phyloP scores from a whole-genome alignment of 805 yeast species.

The Deakozyma indianensis region DNA sequence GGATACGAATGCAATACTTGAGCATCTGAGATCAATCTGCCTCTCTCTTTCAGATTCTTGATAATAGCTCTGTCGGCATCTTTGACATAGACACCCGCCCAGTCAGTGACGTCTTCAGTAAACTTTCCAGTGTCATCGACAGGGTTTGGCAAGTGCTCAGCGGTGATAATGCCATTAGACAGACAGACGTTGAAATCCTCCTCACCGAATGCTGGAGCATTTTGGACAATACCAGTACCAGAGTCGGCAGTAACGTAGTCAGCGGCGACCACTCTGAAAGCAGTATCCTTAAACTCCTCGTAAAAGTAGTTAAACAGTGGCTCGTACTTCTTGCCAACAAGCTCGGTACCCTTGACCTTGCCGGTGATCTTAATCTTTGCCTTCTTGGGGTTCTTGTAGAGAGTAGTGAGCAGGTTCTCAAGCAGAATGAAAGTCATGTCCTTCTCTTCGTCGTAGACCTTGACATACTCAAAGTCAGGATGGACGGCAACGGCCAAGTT shows the following conservation, averaged over 20 bases:
- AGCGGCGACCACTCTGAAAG: conserved; percentile 69
- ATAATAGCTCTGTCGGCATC: conserved; percentile 90
- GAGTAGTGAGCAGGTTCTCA: conserved; percentile 65
- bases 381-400: conserved; percentile 88
- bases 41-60: conserved; percentile 64
- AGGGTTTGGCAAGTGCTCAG: conserved; percentile 78
- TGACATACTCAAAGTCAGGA: conserved; percentile 81
- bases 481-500: conserved; percentile 85
- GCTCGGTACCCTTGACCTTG: conserved; percentile 61
- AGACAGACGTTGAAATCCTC: conserved; percentile 82
- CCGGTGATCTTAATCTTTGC: conserved; percentile 79
- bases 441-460: conserved; percentile 79
- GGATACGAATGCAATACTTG: conserved; percentile 96
- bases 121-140: conserved; percentile 87
- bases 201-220: conserved; percentile 98
- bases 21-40: conserved; percentile 56
- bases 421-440: conserved; percentile 70
- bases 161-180: conserved; percentile 58
- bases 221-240: conserved; percentile 99
- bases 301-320: conserved; percentile 77
- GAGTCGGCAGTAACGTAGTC: conserved; percentile 83
- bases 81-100: conserved; percentile 76
- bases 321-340: conserved; percentile 64
- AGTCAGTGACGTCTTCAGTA: conserved; percentile 60
- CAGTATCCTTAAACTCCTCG: conserved; percentile 60